Evolutionary conservation across 768 basidiomycete species (phyloP), one percentile per base, ranked within the genome.

Genomic region (Neoboletus subvelutipes): DNA sequence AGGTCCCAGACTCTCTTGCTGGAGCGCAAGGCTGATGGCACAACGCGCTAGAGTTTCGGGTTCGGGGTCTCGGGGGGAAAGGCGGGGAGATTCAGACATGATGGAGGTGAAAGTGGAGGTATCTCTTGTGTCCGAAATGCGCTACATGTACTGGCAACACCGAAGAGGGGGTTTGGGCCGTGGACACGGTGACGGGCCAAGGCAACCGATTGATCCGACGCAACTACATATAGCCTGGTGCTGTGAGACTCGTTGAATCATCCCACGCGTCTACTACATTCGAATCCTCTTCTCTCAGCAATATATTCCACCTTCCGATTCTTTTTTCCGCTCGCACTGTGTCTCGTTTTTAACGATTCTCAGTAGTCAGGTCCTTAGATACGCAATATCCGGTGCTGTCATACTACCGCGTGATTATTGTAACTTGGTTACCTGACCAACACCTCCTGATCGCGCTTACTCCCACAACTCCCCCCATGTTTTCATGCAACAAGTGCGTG

Each of bases 11-110:
- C 17, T 51, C 37, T 48, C 50, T 5, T 29, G 46, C 29, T 60
- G 45, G 42, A 28, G 46, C 26, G 63, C 61, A 37, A 17, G 15
- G 15, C 8, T 43, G 39, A 31, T 37, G 33, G 40, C 12, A 40
- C 13, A 46, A 36, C 42, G 47, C 13, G 33, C 7, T 40, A 15
- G 37, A 37, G 45, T n/a, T 15, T 58, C 48, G 22, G 34, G 39
- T 13, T 65, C 60, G 45, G 52, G 28, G 45, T 36, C 52, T 51
- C 40, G 53, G 4, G 61, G 26, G 47, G 55, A 33, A 20, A 49
- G 20, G n/a, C 34, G 37, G 36, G 60, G 52, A 6, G 56, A 58
- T 28, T 50, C 45, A 10, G 59, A 56, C 67, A 70, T 69, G 55
- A 18, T 46, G 47, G 52, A 33, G 33, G 33, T 33, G 45, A 31